Evolutionary conservation across 2,329 filamentous ascomycete genomes (phyloP).

Genomic region (Colletotrichum magnum): DNA sequence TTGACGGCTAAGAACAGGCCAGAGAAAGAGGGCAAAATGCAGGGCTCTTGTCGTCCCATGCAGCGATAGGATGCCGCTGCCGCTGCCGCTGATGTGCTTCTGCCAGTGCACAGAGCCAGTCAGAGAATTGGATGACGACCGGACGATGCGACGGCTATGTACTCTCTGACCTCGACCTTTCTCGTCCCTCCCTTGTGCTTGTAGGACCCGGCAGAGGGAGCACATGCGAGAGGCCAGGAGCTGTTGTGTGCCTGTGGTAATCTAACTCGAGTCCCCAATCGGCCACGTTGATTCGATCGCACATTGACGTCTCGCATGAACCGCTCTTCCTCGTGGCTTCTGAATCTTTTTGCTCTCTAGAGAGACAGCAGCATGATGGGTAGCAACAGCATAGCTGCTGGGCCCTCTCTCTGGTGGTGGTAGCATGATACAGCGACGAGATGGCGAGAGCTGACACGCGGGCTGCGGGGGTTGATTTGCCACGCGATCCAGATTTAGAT

Average conservation of each 20-base stretch:
- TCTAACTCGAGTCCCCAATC: slow-evolving; percentile 28
- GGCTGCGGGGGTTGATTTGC: slow-evolving; percentile 30
- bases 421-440: slow-evolving; percentile 21
- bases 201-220: slow-evolving; percentile 29
- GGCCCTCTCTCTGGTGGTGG: neutral
- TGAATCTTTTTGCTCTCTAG: neutral
- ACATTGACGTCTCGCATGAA: slow-evolving; percentile 15
- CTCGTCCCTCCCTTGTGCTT: slow-evolving; percentile 17
- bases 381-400: neutral
- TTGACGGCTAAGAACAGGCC: neutral
- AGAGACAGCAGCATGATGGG: too few relatives aligned
- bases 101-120: slow-evolving; percentile 34
- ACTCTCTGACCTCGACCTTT: slow-evolving; percentile 30
- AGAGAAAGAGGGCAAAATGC: slow-evolving; percentile 9
- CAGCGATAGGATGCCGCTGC: slow-evolving; percentile 16
- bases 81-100: slow-evolving; percentile 26
- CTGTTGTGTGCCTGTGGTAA: slow-evolving; percentile 32
- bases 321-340: slow-evolving; percentile 18
- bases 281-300: slow-evolving; percentile 17
- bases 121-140: slow-evolving; percentile 30
- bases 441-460: slow-evolving; percentile 30
- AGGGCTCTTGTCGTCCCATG: slow-evolving; percentile 36
- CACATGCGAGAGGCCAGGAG: slow-evolving; percentile 24
- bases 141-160: slow-evolving; percentile 31
- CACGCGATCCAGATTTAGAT: slow-evolving; percentile 20